Percentiles rank a stretch among this genome's conserved stretches.
Conservation (phyloP, 1,284 basidiomycete species). For the Ustilago curta region DNA sequence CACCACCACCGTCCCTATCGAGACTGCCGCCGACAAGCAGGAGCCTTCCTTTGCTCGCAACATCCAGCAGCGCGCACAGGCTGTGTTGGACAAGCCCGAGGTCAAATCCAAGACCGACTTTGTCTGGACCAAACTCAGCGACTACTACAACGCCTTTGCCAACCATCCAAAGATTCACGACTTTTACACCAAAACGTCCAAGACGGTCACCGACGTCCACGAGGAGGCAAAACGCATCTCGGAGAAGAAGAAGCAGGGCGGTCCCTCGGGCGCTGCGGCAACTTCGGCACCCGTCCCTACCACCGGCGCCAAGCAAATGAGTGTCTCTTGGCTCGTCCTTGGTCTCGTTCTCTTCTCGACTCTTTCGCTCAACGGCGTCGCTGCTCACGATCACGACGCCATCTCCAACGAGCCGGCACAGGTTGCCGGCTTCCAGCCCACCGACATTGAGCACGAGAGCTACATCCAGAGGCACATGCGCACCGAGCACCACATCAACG, state of each 20-base stretch:
- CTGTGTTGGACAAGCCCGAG: slow-evolving; percentile 55
- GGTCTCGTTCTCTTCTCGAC: slow-evolving; percentile 48
- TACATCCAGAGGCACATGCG: slow-evolving; percentile 69
- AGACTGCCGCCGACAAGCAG: slow-evolving; percentile 10
- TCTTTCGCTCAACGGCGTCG: slow-evolving; percentile 32
- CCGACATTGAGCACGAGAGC: slow-evolving; percentile 54
- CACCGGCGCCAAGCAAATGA: slow-evolving; percentile 40
- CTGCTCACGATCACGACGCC: slow-evolving; percentile 42
- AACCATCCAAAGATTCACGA: slow-evolving; percentile 68
- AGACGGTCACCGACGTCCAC: slow-evolving; percentile 85
- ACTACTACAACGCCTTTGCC: slow-evolving; percentile 60
- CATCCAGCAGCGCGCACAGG: slow-evolving; percentile 52
- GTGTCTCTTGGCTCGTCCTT: slow-evolving; percentile 45
- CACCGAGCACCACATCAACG: slow-evolving; percentile 69
- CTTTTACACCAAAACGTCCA: slow-evolving; percentile 84
- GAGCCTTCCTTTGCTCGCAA: slow-evolving; percentile 51
- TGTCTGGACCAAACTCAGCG: slow-evolving; percentile 59
- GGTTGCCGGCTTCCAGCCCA: slow-evolving; percentile 50
- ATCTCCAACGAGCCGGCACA: slow-evolving; percentile 43
- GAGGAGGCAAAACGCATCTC: slow-evolving; percentile 85
- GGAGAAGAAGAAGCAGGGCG: slow-evolving; percentile 71
- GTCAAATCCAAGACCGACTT: slow-evolving; percentile 58
- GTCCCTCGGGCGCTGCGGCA: slow-evolving; percentile 46
- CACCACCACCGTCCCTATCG: slow-evolving; percentile 48
- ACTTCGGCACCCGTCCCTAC: slow-evolving; percentile 33